Conservation (phyloP, 345 rosid species). For the Lenwebbia sp. region DNA sequence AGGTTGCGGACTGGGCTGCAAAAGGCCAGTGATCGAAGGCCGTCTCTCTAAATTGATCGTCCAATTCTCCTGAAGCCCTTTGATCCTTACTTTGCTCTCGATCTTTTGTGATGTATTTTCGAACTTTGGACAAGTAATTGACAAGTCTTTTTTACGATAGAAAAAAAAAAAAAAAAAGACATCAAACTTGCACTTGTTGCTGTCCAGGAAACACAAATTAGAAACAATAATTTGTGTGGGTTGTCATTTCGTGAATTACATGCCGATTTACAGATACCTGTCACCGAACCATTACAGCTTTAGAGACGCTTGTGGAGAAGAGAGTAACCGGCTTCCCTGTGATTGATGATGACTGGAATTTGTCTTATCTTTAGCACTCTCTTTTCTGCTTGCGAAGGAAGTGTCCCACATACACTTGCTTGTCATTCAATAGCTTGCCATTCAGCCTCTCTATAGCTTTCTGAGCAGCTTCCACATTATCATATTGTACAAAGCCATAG, state of each 20-base stretch:
- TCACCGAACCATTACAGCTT: neutral
- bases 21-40: neutral
- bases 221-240: neutral
- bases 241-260: neutral
- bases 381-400: slow-evolving; percentile 93
- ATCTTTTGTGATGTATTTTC: neutral
- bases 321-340: too few relatives aligned
- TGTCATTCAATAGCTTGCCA: slow-evolving; percentile 91
- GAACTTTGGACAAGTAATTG: neutral
- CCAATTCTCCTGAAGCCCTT: neutral
- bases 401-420: slow-evolving; percentile 92
- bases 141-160: neutral
- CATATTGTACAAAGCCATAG: slow-evolving; percentile 93
- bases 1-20: neutral
- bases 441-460: slow-evolving; percentile 68
- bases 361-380: slow-evolving; percentile 35
- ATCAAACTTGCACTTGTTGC: too few relatives aligned
- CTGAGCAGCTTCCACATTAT: slow-evolving; percentile 67
- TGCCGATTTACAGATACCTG: neutral
- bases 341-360: too few relatives aligned
- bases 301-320: too few relatives aligned
- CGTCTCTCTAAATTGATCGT: neutral
- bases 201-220: too few relatives aligned
- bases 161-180: too few relatives aligned
- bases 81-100: neutral